These are phyloP conservation scores for Dothideomycetes sp. DNA, from an alignment of 2,329 filamentous ascomycete species.

Conservation along the genomic window DNA sequence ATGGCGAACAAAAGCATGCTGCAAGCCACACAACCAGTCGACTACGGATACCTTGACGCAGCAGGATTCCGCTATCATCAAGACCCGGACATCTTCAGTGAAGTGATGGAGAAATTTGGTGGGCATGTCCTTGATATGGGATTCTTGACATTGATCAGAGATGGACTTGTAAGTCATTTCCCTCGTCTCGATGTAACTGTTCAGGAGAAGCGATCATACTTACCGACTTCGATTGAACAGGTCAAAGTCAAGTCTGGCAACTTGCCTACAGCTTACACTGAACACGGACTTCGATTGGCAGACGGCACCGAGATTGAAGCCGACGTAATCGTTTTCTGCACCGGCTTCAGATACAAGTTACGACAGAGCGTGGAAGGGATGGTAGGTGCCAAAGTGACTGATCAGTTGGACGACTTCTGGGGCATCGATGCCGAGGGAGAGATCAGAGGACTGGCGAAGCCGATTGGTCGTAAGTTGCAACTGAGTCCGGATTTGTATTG, in stretches of 20 bases:
- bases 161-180: conserved; percentile 28
- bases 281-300: conserved; percentile 34
- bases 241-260: conserved; percentile 12
- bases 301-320: conserved; percentile 36
- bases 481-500: no score
- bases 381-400: conserved; percentile 34
- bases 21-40: conserved; percentile 26
- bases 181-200: conserved; percentile 19
- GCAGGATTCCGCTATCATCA: conserved; percentile 33
- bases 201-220: no score
- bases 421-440: conserved; percentile 40
- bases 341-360: conserved; percentile 39
- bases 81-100: conserved; percentile 21
- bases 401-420: conserved; percentile 37
- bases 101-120: conserved; percentile 31
- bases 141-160: conserved; percentile 25
- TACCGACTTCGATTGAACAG: no score
- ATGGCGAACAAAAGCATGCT: conserved; percentile 16
- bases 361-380: conserved; percentile 30
- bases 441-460: conserved; percentile 34
- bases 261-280: conserved; percentile 23
- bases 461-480: conserved; percentile 30
- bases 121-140: conserved; percentile 36
- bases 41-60: conserved; percentile 26
- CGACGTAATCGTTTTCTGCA: conserved; percentile 39